These are phyloP conservation scores for Colletotrichum limetticola DNA, from an alignment of 2,329 filamentous ascomycete genomes.

Conservation along the genomic window DNA sequence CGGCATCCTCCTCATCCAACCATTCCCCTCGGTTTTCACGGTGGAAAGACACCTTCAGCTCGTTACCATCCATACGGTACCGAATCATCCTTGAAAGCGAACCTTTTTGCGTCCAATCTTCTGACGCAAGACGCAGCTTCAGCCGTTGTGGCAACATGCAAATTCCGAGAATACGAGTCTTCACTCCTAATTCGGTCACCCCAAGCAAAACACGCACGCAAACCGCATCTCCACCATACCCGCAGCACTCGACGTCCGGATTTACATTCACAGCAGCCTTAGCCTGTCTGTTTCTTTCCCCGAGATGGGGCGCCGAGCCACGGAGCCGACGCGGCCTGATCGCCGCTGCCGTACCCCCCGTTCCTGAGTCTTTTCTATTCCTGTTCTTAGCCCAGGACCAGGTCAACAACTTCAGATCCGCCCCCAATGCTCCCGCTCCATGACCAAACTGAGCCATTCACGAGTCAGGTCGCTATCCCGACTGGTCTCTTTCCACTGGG, in stretches of 20 bases:
- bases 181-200: too few species aligned
- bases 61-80: constrained; percentile 44
- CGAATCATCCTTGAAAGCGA: constrained; percentile 41
- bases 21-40: background rate
- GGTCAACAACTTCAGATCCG: background rate
- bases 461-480: background rate
- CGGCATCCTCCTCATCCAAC: background rate
- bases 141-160: background rate
- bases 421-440: background rate
- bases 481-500: background rate
- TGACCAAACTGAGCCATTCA: background rate
- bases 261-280: background rate
- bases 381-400: background rate
- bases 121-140: background rate
- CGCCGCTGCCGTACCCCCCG: background rate
- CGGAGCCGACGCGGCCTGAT: constrained; percentile 29
- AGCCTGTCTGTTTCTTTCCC: background rate
- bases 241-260: background rate
- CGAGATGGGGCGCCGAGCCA: constrained; percentile 12
- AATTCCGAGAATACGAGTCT: too few species aligned
- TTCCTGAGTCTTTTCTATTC: background rate
- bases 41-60: background rate
- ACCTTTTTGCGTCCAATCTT: background rate
- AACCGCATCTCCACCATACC: background rate
- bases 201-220: background rate